These are phyloP conservation scores for Acidiella bohemica DNA, from an alignment of 495 filamentous ascomycete species.

Conservation along the genomic window DNA sequence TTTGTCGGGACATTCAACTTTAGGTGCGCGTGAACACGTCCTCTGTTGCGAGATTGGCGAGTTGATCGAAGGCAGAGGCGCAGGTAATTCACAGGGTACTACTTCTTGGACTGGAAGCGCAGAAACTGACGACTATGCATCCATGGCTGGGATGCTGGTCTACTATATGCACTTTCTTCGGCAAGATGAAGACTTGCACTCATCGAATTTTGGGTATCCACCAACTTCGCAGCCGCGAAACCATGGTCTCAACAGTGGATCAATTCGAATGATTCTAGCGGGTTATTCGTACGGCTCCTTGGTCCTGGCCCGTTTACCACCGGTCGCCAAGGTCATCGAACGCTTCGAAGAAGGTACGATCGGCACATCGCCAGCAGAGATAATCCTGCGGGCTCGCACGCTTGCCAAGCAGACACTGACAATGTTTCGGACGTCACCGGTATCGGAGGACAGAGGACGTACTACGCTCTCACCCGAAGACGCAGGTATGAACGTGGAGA, in stretches of 20 bases:
- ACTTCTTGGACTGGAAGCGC: conserved; percentile 77
- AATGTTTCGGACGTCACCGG: conserved; percentile 6
- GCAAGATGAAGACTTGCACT: too few relatives aligned
- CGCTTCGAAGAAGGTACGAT: conserved; percentile 40
- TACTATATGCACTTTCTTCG: conserved; percentile 45
- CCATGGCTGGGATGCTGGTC: conserved; percentile 62
- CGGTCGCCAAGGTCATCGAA: conserved; percentile 41
- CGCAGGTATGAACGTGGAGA: background rate
- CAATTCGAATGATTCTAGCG: too few relatives aligned
- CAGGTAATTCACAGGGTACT: conserved; percentile 54
- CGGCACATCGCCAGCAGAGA: conserved; percentile 47
- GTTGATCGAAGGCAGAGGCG: conserved; percentile 45
- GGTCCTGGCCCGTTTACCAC: conserved; percentile 58
- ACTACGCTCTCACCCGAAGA: background rate
- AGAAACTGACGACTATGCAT: conserved; percentile 68
- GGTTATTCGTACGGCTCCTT: conserved; percentile 92
- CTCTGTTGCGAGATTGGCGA: background rate
- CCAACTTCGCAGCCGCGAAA: too few relatives aligned
- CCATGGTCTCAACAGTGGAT: too few relatives aligned
- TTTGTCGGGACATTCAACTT: conserved; percentile 89
- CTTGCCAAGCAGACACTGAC: conserved; percentile 43
- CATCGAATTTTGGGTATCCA: too few relatives aligned
- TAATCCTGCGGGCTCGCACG: conserved; percentile 50
- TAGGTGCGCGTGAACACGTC: conserved; percentile 39
- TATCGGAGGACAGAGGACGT: background rate